Evolutionary conservation across 169 alveolate species (phyloP).

Genomic region (Eimeria praecox): DNA sequence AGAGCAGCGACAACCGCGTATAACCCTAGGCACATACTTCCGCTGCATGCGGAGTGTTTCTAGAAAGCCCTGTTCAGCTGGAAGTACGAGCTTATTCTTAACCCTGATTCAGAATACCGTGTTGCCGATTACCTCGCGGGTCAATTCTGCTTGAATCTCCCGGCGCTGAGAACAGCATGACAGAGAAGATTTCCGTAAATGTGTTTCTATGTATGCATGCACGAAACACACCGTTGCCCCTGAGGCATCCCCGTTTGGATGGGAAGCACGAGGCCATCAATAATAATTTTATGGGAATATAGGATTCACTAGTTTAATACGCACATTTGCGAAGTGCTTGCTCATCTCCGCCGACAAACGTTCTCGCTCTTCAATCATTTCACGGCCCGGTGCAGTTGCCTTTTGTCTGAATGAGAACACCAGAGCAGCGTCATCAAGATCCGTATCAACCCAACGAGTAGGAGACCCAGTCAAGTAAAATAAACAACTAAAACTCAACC

Average conservation of each 20-base stretch:
- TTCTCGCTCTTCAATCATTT: constrained; percentile 73
- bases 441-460: neutral
- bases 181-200: neutral
- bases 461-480: neutral
- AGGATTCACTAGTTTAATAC: neutral
- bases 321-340: constrained; percentile 49
- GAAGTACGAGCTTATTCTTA: neutral
- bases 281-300: neutral
- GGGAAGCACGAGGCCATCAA: neutral
- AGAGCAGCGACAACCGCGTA: neutral
- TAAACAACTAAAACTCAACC: neutral
- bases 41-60: neutral
- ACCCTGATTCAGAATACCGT: neutral
- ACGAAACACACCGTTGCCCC: neutral
- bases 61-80: neutral
- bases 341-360: constrained; percentile 23
- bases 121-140: constrained; percentile 41
- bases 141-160: constrained; percentile 47
- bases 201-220: neutral
- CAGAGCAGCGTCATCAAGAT: neutral
- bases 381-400: constrained; percentile 76
- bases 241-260: neutral
- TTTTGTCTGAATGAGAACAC: constrained; percentile 26
- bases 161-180: constrained; percentile 32
- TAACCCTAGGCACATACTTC: neutral